Base-by-base conservation (phyloP, 192 early-diverging fungal species). In the Backusella mclennaniae region DNA sequence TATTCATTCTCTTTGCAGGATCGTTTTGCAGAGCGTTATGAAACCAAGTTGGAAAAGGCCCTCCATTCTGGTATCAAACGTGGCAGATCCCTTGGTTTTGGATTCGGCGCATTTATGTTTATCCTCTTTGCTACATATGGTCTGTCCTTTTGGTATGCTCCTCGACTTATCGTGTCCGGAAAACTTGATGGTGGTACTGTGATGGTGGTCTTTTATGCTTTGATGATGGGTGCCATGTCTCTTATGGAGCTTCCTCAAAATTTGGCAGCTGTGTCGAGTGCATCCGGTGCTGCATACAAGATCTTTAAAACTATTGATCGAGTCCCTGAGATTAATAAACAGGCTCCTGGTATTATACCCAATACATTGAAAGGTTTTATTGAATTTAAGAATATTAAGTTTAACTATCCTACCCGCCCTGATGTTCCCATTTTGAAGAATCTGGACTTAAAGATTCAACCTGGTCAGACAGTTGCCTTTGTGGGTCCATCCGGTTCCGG, bases 401-500 rank as follows among this genome's bases (percentile, higher is more conserved):
- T 98, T 81, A 72, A 84, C 66, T 98, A 98, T 72, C 96, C 96
- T 9, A 85, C 91, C 15, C 90, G 94, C 11, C 90, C 91, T 0
- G 95, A 95, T 59, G 92, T 96, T n/a, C 84, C 78, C 19, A 89
- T 98, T 59, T 82, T 98, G 74, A 87, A 91, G 29, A 81, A 88
- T 56, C 79, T 97, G 36, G 86, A 77, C 75, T 83, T 98, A 36
- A 88, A 74, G 17, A 87, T 96, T 46, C 67, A 84, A 35, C 86
- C 93, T 7, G 95, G 96, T 14, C 83, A 91, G 77, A 93, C 90
- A 4, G 91, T 96, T n/a, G 96, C 95, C 21, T 85, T 97, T 71
- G 96, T 96, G 7, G 96, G 96, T 59, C 86, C 84, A 59, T 93
- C 92, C 9, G 97, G 97, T 26, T 88, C 87, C 76, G 93, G 93